These are phyloP conservation scores for Batkoa obscura DNA, from an alignment of 371 early-diverging fungal genomes.

Conservation along the genomic window DNA sequence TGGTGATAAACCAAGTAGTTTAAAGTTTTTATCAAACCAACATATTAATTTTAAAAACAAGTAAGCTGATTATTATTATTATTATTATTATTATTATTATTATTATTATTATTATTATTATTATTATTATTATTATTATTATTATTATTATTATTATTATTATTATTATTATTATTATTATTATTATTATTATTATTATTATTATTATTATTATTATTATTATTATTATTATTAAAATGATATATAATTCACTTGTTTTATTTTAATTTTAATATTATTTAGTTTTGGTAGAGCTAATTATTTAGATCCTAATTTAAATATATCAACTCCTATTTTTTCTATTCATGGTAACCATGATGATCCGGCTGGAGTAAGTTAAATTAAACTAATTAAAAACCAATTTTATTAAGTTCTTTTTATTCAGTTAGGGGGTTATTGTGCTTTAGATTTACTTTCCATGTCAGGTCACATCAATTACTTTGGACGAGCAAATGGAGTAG, in stretches of 20 bases:
- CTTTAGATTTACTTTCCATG: constrained; percentile 68
- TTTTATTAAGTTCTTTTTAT: neutral
- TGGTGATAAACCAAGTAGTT: constrained; percentile 50
- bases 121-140: too few relatives aligned
- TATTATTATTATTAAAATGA: too few relatives aligned
- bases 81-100: too few relatives aligned
- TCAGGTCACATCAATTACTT: constrained; percentile 91
- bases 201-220: too few relatives aligned
- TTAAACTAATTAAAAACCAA: neutral
- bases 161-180: too few relatives aligned
- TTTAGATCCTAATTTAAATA: constrained; percentile 73
- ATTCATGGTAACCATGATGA: constrained; percentile 99
- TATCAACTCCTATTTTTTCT: constrained; percentile 80
- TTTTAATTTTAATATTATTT: neutral
- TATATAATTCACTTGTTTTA: too few relatives aligned
- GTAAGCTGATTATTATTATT: constrained; percentile 11
- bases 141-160: too few relatives aligned
- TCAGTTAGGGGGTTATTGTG: constrained; percentile 53
- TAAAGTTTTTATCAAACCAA: constrained; percentile 61
- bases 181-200: too few relatives aligned
- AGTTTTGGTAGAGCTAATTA: constrained; percentile 55
- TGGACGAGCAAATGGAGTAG: constrained; percentile 56
- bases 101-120: too few relatives aligned
- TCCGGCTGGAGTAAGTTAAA: constrained; percentile 56
- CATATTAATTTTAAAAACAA: constrained; percentile 44